These are phyloP conservation scores for Butyriboletus appendiculatus DNA, from an alignment of 1,284 basidiomycete species.

Conservation along the genomic window DNA sequence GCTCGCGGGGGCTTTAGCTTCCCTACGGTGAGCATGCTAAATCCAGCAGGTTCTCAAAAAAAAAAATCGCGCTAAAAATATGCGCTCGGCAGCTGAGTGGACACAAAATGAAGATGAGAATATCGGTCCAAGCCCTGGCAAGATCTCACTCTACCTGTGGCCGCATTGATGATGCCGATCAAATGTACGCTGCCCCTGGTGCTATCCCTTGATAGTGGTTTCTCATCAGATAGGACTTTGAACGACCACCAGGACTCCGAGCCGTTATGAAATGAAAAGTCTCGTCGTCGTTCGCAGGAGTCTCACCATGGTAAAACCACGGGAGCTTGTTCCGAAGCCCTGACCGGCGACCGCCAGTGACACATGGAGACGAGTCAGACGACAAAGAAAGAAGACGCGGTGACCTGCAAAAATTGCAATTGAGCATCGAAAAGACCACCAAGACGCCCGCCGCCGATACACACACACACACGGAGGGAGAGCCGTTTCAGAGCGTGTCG, in stretches of 20 bases:
- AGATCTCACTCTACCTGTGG: not conserved
- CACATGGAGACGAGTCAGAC: no score
- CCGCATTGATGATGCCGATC: not conserved
- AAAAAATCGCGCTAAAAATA: not conserved
- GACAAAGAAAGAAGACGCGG: conserved; percentile 9
- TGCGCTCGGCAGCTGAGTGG: not conserved
- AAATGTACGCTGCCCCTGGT: not conserved
- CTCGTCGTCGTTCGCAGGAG: not conserved
- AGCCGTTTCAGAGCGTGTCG: conserved; percentile 14
- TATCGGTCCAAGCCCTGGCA: not conserved
- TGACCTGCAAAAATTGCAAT: not conserved
- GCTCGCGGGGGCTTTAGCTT: conserved; percentile 16
- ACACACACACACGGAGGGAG: not conserved
- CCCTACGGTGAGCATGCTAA: conserved; percentile 2
- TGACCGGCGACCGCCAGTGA: not conserved
- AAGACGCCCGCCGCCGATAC: not conserved
- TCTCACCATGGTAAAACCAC: not conserved
- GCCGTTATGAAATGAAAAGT: not conserved
- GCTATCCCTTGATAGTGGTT: not conserved
- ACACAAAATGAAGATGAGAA: not conserved
- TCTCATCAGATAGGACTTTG: not conserved
- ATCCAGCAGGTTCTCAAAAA: not conserved
- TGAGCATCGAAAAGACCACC: not conserved
- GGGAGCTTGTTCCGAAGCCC: not conserved
- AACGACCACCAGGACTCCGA: not conserved